Conservation (phyloP, 2,329 filamentous ascomycete species). For the Cladosporium sp. region DNA sequence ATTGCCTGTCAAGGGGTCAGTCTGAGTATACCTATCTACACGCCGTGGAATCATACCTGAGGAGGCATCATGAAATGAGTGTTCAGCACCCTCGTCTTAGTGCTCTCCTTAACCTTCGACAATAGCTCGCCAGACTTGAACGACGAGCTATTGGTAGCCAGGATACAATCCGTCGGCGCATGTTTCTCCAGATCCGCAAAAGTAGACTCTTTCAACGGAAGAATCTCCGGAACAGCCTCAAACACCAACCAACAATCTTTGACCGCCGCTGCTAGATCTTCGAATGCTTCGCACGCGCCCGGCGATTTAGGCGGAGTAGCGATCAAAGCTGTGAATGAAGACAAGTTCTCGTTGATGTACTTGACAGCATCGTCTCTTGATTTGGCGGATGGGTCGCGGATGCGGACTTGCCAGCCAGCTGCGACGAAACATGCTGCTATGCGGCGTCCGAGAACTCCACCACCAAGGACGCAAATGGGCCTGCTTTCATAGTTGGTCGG, state of each 20-base stretch:
- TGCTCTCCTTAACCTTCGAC: conserved; percentile 40
- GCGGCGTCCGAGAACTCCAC: conserved; percentile 46
- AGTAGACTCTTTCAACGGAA: conserved; percentile 50
- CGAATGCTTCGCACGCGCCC: conserved; percentile 38
- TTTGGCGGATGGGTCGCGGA: conserved; percentile 45
- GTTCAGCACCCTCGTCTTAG: conserved; percentile 48
- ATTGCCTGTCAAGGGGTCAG: conserved; percentile 35
- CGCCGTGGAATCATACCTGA: too few species aligned
- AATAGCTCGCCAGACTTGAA: conserved; percentile 55
- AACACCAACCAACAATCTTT: conserved; percentile 55
- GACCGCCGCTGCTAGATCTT: conserved; percentile 44
- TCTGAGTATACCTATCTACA: too few species aligned
- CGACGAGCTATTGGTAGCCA: conserved; percentile 55
- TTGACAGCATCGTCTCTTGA: conserved; percentile 41
- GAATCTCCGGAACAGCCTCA: conserved; percentile 46
- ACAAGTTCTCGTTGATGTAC: conserved; percentile 44
- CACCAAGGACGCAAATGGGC: conserved; percentile 44
- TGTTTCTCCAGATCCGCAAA: conserved; percentile 50
- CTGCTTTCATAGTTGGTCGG: conserved; percentile 26
- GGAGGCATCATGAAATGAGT: conserved; percentile 57
- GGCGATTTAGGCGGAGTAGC: neutral
- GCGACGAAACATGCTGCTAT: conserved; percentile 38
- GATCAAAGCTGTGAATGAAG: conserved; percentile 20
- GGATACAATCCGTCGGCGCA: conserved; percentile 48
- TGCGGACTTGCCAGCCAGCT: conserved; percentile 45